Evolutionary conservation across 2,329 filamentous ascomycete genomes (phyloP).

Genomic region (Fusarium pilosicola): DNA sequence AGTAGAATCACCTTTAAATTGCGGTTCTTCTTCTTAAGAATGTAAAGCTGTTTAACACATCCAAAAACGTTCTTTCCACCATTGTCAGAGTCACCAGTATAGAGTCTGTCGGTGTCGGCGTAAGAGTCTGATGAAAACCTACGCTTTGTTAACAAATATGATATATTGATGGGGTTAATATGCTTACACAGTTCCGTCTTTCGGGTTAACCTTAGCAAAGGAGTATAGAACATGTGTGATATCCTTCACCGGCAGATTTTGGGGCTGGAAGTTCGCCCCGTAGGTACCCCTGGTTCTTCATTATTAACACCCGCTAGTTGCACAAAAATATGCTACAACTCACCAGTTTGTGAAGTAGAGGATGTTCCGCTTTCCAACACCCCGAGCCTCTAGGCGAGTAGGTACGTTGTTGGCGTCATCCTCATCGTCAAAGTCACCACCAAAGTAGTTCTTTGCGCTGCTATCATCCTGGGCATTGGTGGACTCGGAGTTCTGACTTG

Average conservation of each 20-base stretch:
- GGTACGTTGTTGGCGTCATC: constrained; percentile 14
- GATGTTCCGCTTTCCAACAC: constrained; percentile 49
- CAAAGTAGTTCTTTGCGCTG: constrained; percentile 13
- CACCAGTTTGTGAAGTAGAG: constrained; percentile 68
- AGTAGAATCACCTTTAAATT: constrained; percentile 70
- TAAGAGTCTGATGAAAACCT: constrained; percentile 42
- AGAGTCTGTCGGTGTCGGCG: constrained; percentile 73
- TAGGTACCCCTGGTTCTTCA: constrained; percentile 71
- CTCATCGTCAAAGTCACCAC: constrained; percentile 14
- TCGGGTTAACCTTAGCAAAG: constrained; percentile 57
- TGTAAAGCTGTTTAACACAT: constrained; percentile 78
- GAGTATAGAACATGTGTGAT: constrained; percentile 79
- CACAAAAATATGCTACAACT: constrained; percentile 1
- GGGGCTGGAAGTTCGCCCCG: constrained; percentile 75
- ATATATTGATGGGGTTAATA: too few relatives aligned
- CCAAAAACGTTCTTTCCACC: constrained; percentile 78
- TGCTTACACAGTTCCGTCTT: constrained; percentile 59
- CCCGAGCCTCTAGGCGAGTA: constrained; percentile 25
- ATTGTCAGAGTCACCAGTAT: constrained; percentile 69
- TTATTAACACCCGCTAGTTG: constrained; percentile 8
- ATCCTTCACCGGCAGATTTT: constrained; percentile 72
- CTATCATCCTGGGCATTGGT: background rate
- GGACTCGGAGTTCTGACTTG: background rate
- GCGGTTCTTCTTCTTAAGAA: constrained; percentile 80
- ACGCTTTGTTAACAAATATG: background rate